Evolutionary conservation across 208 protist genomes (phyloP).

Genomic region (Naegleria gruberi): DNA sequence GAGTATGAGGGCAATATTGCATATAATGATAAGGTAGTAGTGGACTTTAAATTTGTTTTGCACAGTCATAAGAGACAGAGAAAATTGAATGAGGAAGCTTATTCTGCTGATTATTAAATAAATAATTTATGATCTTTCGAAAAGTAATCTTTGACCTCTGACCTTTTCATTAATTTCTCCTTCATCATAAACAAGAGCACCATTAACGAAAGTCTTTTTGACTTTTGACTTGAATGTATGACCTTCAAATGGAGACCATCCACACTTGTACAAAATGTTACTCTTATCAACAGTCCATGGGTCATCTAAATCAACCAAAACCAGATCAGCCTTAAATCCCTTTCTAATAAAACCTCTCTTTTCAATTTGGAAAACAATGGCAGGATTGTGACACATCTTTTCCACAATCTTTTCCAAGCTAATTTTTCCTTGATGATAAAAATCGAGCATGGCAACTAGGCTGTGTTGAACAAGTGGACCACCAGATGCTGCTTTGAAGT

Average conservation of each 20-base stretch:
- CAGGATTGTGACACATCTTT: slow-evolving; percentile 52
- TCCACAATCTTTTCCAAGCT: slow-evolving; percentile 33
- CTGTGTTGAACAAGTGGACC: slow-evolving; percentile 66
- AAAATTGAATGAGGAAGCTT: background rate
- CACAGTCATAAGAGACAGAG: background rate
- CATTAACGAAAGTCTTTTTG: background rate
- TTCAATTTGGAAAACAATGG: slow-evolving; percentile 63
- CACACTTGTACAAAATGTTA: slow-evolving; percentile 63
- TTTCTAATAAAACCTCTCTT: slow-evolving; percentile 58
- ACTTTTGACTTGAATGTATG: slow-evolving; percentile 57
- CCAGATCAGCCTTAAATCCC: slow-evolving; percentile 30
- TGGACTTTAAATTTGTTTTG: background rate
- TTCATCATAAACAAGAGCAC: background rate
- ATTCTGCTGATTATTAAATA: background rate
- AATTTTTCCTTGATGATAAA: slow-evolving; percentile 46
- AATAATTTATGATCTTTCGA: slow-evolving; percentile 6
- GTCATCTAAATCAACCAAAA: slow-evolving; percentile 48
- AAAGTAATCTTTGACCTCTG: background rate
- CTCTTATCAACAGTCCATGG: slow-evolving; percentile 52
- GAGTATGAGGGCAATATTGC: background rate
- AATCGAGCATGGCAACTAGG: slow-evolving; percentile 59
- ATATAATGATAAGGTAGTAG: background rate
- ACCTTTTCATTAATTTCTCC: background rate
- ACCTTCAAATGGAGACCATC: slow-evolving; percentile 69
- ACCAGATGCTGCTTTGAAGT: slow-evolving; percentile 64